Conservation (phyloP, 495 filamentous ascomycete genomes). For the Xylaria flabelliformis region DNA sequence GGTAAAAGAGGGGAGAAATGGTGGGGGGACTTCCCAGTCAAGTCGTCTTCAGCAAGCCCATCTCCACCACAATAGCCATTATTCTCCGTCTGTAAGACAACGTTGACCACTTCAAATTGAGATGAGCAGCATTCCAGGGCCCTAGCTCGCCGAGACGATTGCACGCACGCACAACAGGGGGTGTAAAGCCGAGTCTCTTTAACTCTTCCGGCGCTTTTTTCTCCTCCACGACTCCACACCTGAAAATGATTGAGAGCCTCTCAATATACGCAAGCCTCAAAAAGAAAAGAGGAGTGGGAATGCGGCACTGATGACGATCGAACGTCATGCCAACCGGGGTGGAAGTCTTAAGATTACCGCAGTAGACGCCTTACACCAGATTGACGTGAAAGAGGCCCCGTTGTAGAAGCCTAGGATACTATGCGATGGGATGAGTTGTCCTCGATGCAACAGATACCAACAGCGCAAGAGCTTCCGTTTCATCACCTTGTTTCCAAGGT, state of each 20-base stretch:
- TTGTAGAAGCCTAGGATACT: neutral
- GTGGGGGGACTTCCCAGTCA: conserved; percentile 36
- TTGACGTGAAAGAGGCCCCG: conserved; percentile 5
- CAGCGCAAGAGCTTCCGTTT: conserved; percentile 9
- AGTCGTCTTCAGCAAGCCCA: conserved; percentile 39
- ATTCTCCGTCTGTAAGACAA: conserved; percentile 47
- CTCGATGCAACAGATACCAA: conserved; percentile 17
- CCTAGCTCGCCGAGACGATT: conserved; percentile 37
- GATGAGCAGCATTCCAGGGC: conserved; percentile 43
- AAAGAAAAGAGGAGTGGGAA: conserved; percentile 19
- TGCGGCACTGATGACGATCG: conserved; percentile 23
- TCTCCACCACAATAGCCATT: conserved; percentile 40
- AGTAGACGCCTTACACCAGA: conserved; percentile 27
- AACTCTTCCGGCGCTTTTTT: conserved; percentile 19
- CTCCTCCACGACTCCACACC: conserved; percentile 23
- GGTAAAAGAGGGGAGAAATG: conserved; percentile 20
- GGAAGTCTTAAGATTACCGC: conserved; percentile 24
- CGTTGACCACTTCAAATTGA: conserved; percentile 44
- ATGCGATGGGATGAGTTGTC: conserved; percentile 18
- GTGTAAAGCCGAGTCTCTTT: conserved; percentile 17
- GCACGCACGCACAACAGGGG: conserved; percentile 29
- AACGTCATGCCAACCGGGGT: conserved; percentile 24
- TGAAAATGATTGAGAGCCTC: conserved; percentile 19
- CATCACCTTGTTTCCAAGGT: conserved; percentile 3
- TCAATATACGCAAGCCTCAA: conserved; percentile 25